Conservation (phyloP, 805 yeast species). For the Clavispora carvajalis region DNA sequence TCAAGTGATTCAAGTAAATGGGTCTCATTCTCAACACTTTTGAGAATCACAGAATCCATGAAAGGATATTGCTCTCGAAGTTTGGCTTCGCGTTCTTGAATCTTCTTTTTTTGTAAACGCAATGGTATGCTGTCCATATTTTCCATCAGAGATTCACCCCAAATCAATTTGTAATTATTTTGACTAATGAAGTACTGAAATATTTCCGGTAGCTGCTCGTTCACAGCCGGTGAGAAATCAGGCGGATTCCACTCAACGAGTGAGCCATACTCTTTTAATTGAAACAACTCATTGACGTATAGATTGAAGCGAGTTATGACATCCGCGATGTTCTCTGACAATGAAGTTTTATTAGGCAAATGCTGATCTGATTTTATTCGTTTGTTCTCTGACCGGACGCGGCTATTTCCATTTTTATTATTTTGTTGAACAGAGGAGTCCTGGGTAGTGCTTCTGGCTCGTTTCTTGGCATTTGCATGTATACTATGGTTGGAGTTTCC, state of each 20-base stretch:
- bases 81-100: constrained; percentile 28
- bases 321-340: constrained; percentile 20
- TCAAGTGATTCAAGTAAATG: constrained; percentile 11
- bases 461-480: neutral
- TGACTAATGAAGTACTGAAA: constrained; percentile 26
- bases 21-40: constrained; percentile 18
- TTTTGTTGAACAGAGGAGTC: neutral
- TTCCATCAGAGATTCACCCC: constrained; percentile 25
- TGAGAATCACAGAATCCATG: constrained; percentile 23
- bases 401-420: neutral
- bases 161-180: constrained; percentile 22
- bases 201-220: constrained; percentile 26
- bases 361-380: neutral
- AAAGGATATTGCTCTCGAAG: constrained; percentile 33
- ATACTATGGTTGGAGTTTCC: neutral
- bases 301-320: constrained; percentile 43
- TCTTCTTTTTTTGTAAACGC: constrained; percentile 34
- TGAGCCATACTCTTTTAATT: constrained; percentile 56
- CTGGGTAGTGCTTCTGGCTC: neutral
- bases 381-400: neutral
- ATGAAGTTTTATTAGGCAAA: neutral
- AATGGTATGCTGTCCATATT: constrained; percentile 30
- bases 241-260: constrained; percentile 58
- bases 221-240: constrained; percentile 25
- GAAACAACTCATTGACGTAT: constrained; percentile 57